Percentiles rank a stretch among this genome's conserved stretches.
phyloP scores from a whole-genome alignment of 352 stramenopile genomes.

The Pythium chondricola region DNA sequence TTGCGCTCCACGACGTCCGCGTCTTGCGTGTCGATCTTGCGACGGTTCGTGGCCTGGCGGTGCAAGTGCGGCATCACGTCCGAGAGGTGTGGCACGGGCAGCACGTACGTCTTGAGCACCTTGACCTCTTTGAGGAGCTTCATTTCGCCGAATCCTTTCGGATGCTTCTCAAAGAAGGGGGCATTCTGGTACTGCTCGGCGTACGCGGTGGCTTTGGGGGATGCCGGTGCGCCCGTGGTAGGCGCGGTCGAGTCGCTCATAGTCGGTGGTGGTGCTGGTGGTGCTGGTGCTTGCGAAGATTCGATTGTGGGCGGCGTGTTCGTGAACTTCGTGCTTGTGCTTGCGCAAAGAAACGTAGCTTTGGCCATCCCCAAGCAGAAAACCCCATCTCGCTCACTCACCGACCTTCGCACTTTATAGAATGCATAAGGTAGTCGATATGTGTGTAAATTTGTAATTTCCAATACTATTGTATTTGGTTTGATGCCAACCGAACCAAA shows the following conservation, averaged over 20 bases:
- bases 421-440: too few relatives aligned
- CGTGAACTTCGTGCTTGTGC: not conserved
- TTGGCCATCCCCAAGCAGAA: conserved; percentile 15
- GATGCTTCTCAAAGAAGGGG: conserved; percentile 74
- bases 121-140: conserved; percentile 56
- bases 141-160: conserved; percentile 79
- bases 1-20: conserved; percentile 54
- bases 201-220: conserved; percentile 30
- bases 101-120: conserved; percentile 59
- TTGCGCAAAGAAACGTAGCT: conserved; percentile 22
- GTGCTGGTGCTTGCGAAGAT: conserved; percentile 1
- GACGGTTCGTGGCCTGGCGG: conserved; percentile 48
- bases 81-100: conserved; percentile 69
- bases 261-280: not conserved
- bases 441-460: too few relatives aligned
- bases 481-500: too few relatives aligned
- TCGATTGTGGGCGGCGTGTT: conserved; percentile 9
- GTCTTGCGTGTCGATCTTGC: conserved; percentile 73
- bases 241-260: conserved; percentile 11
- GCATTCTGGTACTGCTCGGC: conserved; percentile 45
- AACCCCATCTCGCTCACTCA: not conserved
- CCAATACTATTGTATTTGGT: too few relatives aligned
- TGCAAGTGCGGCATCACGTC: conserved; percentile 59
- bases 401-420: not conserved
- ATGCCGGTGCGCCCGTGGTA: not conserved